Evolutionary conservation across 306 rosid genomes (phyloP).

Genomic region (Lupinus albus): DNA sequence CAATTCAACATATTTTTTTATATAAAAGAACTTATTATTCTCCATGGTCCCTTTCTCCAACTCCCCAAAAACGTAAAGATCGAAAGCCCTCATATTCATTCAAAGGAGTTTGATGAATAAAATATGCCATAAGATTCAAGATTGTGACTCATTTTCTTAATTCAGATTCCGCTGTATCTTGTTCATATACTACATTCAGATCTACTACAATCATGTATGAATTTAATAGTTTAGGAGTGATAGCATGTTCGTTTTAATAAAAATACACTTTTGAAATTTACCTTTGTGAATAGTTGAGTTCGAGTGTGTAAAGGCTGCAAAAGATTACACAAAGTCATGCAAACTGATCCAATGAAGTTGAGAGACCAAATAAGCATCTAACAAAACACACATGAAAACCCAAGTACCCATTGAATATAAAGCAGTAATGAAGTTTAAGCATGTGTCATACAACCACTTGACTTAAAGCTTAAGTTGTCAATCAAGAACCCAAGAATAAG

Average conservation of each 20-base stretch:
- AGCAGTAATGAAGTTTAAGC: too few relatives aligned
- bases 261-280: constrained; percentile 41
- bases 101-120: constrained; percentile 27
- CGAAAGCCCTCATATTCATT: constrained; percentile 13
- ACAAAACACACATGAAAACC: too few relatives aligned
- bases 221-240: constrained; percentile 12
- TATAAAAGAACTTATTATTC: background rate
- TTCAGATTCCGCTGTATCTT: constrained; percentile 26
- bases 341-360: too few relatives aligned
- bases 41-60: background rate
- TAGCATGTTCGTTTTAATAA: constrained; percentile 4
- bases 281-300: constrained; percentile 81
- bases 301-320: constrained; percentile 94
- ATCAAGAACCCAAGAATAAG: background rate
- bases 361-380: too few relatives aligned
- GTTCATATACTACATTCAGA: constrained; percentile 28
- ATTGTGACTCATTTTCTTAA: constrained; percentile 6
- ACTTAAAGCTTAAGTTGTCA: constrained; percentile 24
- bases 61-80: background rate
- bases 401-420: too few relatives aligned
- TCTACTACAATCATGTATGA: constrained; percentile 23
- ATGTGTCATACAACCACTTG: too few relatives aligned
- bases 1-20: constrained; percentile 10
- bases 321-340: constrained; percentile 38
- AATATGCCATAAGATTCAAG: constrained; percentile 8